Evolutionary conservation across 2,329 filamentous ascomycete species (phyloP), one percentile per base, ranked within the genome.

Genomic region (Dactylellina drechsleri): DNA sequence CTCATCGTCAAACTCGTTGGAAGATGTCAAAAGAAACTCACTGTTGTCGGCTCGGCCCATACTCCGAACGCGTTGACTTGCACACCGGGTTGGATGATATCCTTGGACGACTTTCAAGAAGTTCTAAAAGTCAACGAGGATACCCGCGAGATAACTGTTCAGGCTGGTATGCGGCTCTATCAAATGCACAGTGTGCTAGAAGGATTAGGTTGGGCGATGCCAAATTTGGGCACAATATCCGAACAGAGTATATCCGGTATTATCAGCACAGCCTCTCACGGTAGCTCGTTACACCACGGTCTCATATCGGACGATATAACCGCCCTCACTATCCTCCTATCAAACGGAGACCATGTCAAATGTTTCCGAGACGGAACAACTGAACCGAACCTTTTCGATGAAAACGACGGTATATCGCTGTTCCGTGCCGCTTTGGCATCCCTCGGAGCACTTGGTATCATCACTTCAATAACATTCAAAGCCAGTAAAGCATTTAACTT

Each of bases 181-280:
- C 84, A 89, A 73, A 84, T 99, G 68, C 91, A 92, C 77, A 85
- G 87, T 50, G 87, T 89, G 79, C 88, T 97, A 36, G 92, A 92
- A 78, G 85, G 87, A 65, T 83, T 89, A 79, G 92, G 92, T 0
- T 85, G 97, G 77, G 92, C 93, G 1, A 90, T 99, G 87, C 91
- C 92, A 28, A 97, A 96, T 81, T 84, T 98, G 53, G 95, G 95
- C 41, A 97, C 92, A 81, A 99, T 99, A 82, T 93, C 97, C 81
- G 88, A 92, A 79, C 95, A 99, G 85, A 95, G 91, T 71, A 90
- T 98, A 76, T 93, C 92, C 1, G 95, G 95, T 28, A 93, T 93
- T 13, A 96, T 98, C 76, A 90, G 91, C 18, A 99, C 95, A 0
- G 93, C 91, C 15, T 98, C 95, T 0, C 95, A 99, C 81, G 95